Evolutionary conservation across 345 rosid species (phyloP), one percentile per base, ranked within the genome.

Genomic region (Ailanthus altissimus): DNA sequence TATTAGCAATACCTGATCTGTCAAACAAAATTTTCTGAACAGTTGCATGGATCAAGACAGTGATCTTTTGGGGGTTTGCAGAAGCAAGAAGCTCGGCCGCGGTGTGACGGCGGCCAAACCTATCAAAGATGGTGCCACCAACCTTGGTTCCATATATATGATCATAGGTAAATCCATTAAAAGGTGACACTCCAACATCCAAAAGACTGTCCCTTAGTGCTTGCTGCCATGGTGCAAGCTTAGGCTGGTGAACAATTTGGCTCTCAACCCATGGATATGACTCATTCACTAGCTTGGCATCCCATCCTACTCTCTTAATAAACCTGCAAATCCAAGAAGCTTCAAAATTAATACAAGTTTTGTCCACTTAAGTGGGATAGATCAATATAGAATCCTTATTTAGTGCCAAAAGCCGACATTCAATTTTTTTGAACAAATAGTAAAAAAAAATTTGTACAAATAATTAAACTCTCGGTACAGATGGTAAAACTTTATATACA

Each of bases 201-300:
- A 97, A 64, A 54, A 97, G 94, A 77, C 99, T 76, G 70, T 97
- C 95, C 79, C 85, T 89, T 1, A 97, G 10, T 23, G 83, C 94
- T 60, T 70, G 83, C 68, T 97, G 99, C 99, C 99, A 97, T 10
- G 86, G 73, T 28, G 86, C 87, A 61, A 85, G 78, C 73, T 83
- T 82, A 0, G 99, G 99, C 77, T 80, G 82, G 75, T 91, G 91
- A 42, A 91, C 97, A 26, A 97, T 88, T 66, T 84, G 88, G 67
- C 79, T 80, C 87, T 97, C 99, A 25, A 97, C 85, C 99, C 99
- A 97, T 43, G 93, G 89, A 73, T 92, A 92, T 23, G 99, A 94
- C 74, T 91, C 85, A 12, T 90, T 92, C 86, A 94, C 98, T 78
- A 96, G 75, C 83, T 81, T 86, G 67, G 69, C 81, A 84, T 94